A percentile compares a stretch with the other conserved stretches of the same genome.
Evolutionary conservation across 192 early-diverging fungal genomes (phyloP).

Genomic region (Obelidium mucronatum): DNA sequence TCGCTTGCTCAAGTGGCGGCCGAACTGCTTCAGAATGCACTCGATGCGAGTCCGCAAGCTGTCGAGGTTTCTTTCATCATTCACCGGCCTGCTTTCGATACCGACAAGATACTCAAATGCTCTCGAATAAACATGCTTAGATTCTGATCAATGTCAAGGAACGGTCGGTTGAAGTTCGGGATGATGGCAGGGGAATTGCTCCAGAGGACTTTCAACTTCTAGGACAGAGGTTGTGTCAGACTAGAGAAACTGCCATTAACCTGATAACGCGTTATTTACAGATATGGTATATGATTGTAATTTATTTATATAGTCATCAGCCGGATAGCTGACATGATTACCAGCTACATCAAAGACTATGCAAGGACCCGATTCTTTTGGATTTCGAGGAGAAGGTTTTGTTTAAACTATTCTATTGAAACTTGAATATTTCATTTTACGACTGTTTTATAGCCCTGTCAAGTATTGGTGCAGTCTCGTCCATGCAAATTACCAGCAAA

Average conservation of each 20-base stretch:
- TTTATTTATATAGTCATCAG: neutral
- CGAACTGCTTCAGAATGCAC: conserved; percentile 72
- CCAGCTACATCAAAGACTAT: conserved; percentile 69
- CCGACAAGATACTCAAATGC: neutral
- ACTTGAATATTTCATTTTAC: neutral
- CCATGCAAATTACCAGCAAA: conserved; percentile 63
- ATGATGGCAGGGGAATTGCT: conserved; percentile 70
- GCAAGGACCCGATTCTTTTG: conserved; percentile 54
- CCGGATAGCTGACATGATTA: neutral
- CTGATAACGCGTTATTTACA: neutral
- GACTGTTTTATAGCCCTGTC: conserved; percentile 51
- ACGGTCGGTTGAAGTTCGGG: conserved; percentile 59
- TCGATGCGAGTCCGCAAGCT: conserved; percentile 63
- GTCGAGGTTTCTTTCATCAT: conserved; percentile 56
- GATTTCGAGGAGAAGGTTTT: conserved; percentile 76
- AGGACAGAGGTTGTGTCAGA: conserved; percentile 55
- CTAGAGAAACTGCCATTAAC: neutral
- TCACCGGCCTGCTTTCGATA: neutral
- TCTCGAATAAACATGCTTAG: neutral
- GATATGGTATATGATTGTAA: conserved; percentile 36
- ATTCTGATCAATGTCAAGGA: conserved; percentile 38
- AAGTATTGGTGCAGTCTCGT: conserved; percentile 53
- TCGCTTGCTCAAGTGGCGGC: conserved; percentile 41
- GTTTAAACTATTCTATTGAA: neutral
- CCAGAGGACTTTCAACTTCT: conserved; percentile 54